Evolutionary conservation across 176 grass and related monocot species (phyloP), one percentile per base, ranked within the genome.

Genomic region (Secale cereale): DNA sequence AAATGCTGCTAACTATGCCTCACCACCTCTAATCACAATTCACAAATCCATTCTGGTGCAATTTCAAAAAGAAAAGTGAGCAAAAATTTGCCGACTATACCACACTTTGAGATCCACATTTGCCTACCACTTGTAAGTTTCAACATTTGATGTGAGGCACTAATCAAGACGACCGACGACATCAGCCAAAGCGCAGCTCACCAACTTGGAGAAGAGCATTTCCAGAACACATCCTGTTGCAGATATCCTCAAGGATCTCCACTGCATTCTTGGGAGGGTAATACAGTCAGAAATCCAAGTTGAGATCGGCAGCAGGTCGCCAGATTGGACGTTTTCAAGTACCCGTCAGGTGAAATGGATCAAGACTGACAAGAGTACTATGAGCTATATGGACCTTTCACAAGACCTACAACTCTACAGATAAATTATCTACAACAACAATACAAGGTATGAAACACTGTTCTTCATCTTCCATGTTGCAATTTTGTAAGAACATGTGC

Each of bases 391-490:
- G 85, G 85, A 87, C 89, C 89, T 87, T 87, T 87, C 75, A 90
- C 67, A 52, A 85, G 41, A 66, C 62, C 36, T 32, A 78, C 74
- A 84, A 54, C 48, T 79, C 36, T 32, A 78, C 74, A 87, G 40
- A 76, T 79, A 84, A 91, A 91, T 84, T 91, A 91, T 91, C 81
- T 91, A 87, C 89, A 91, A 87, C 84, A 87, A 82, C 80, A 86
- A 80, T 74, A 79, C 60, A 87, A 31, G 33, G 48, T 81, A 87
- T 46, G 45, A 22, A 71, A n/a, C 40, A 61, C 15, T 62, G 20
- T 66, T 67, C 66, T 43, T 82, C 79, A 84, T 89, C 59, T 75
- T 80, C 84, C 81, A 77, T n/a, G 37, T 74, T 45, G 27, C 22
- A 52, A 10, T 50, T 75, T 76, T 37, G 23, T 27, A 82, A 81